Percentiles rank a stretch among this genome's conserved stretches.
Evolutionary conservation across 2,329 filamentous ascomycete species (phyloP).

Genomic region (Cytospora schulzeri): DNA sequence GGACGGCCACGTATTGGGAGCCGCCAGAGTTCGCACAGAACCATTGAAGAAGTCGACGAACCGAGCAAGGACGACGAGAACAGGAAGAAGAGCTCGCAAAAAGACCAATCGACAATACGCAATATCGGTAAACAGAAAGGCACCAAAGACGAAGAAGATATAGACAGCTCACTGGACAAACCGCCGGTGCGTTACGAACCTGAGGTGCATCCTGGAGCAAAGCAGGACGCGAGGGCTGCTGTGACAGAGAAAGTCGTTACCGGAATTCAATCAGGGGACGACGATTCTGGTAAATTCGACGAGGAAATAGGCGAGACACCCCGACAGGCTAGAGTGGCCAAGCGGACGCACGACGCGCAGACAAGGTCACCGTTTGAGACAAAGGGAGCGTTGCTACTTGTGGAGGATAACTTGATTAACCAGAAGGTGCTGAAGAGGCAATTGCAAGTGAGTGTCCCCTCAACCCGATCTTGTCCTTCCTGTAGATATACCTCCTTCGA

Average conservation of each 20-base stretch:
- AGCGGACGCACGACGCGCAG: background rate
- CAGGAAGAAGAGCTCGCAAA: background rate
- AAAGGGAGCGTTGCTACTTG: conserved; percentile 2
- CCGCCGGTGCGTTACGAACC: background rate
- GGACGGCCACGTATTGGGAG: background rate
- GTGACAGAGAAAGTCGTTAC: no score
- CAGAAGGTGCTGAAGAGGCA: conserved; percentile 15
- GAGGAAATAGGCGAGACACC: background rate
- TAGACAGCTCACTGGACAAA: background rate
- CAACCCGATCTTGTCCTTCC: background rate
- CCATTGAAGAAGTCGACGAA: background rate
- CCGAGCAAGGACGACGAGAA: background rate
- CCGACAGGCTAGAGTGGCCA: background rate
- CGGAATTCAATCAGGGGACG: background rate
- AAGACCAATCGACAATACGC: background rate
- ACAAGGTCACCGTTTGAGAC: background rate
- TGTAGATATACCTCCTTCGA: no score
- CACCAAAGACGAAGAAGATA: background rate
- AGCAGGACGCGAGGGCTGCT: background rate
- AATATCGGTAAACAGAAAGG: background rate
- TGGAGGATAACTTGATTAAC: conserved; percentile 17
- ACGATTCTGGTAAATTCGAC: background rate
- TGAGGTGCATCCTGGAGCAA: background rate
- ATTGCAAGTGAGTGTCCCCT: conserved; percentile 2
- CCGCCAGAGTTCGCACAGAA: background rate